Base-by-base conservation (phyloP, 2,329 filamentous ascomycete genomes). In the Tricladium varicosporioides region DNA sequence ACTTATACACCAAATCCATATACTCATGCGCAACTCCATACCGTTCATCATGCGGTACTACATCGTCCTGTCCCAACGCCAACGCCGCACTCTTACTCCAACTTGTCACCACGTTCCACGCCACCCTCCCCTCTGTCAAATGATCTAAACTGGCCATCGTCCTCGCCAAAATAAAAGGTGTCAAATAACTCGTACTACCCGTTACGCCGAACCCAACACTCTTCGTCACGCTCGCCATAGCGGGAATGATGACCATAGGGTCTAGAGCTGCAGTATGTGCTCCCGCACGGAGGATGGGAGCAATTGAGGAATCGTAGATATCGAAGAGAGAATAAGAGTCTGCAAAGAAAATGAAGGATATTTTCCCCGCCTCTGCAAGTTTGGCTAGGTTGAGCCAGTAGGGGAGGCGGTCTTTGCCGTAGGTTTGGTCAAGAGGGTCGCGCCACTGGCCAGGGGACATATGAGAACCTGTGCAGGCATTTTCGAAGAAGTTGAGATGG, bases 1-100 rank as follows among this genome's bases (percentile, higher is more conserved):
- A 22, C 19, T 22, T 88, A 73, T 60, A 60, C 22, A 56, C 53
- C 1, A 60, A 36, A 36, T 60, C 59, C 70, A 85, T 75, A 70
- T 84, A 89, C 70, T 83, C 86, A 64, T 83, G 84, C 27, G 79
- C 85, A 15, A 81, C 77, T 8, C 74, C 77, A 61, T 89, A 89
- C 54, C 84, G 77, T 61, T 85, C 83, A 60, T 88, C 85, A 86
- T 74, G 78, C 11, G 88, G 14, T 5, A 48, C 16, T 7, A 48
- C 46, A 48, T 32, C 22, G 14, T 84, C 79, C 1, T 83, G 64
- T 0, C 82, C 83, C 55, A 86, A 83, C 0, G 81, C 81, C 63
- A 84, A 83, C 67, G 84, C 83, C 0, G 82, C 82, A 0, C 80
- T 76, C 63, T 85, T 85, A 65, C 81, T 83, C 75, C 79, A 84